Conservation (phyloP, 768 basidiomycete genomes). For the Xerocomellus dryophilus region DNA sequence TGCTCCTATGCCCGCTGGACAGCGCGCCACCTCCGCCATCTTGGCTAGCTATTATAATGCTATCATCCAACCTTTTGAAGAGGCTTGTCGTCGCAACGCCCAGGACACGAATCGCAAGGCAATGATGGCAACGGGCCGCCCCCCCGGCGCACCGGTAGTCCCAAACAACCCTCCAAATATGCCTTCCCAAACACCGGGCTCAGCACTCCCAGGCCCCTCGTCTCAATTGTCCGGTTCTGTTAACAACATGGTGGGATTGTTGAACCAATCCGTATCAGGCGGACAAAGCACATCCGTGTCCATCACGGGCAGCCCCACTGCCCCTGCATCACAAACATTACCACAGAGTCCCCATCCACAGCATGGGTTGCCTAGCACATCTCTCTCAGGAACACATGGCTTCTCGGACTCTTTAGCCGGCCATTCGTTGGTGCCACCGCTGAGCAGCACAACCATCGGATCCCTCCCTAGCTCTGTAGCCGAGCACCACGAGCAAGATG, state of each 20-base stretch:
- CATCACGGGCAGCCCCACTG: constrained; percentile 25
- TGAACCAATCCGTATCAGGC: constrained; percentile 25
- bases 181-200: constrained; percentile 13
- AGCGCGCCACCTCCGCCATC: constrained; percentile 46
- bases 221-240: constrained; percentile 22
- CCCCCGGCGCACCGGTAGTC: constrained; percentile 13
- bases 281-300: constrained; percentile 19
- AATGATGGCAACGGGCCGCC: constrained; percentile 41
- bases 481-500: constrained; percentile 52
- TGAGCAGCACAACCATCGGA: constrained; percentile 11
- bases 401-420: constrained; percentile 25
- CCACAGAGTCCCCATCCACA: constrained; percentile 32
- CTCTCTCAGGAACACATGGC: constrained; percentile 24
- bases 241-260: constrained; percentile 23
- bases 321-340: constrained; percentile 24
- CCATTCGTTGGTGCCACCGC: constrained; percentile 18
- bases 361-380: constrained; percentile 21
- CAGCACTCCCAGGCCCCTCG: constrained; percentile 11
- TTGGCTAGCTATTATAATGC: constrained; percentile 59
- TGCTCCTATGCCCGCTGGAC: constrained; percentile 44
- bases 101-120: constrained; percentile 58
- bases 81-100: constrained; percentile 59
- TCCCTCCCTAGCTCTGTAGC: constrained; percentile 6
- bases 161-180: constrained; percentile 19
- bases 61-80: constrained; percentile 71